Conservation (phyloP, 306 rosid species). For the Rosa persica region DNA sequence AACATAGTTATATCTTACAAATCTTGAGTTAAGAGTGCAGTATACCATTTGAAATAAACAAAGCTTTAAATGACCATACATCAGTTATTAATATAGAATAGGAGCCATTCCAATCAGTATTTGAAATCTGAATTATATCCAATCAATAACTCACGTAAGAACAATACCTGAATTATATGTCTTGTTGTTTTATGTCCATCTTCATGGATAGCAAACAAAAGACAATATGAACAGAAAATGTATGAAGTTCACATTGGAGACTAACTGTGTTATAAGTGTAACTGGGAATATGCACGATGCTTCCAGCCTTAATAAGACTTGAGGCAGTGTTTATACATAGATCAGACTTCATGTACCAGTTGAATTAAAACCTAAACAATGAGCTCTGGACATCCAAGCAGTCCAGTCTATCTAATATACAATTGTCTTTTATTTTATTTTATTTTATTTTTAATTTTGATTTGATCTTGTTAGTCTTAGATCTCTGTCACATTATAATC, state of each 20-base stretch:
- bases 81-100: too few species aligned
- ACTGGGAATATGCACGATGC: neutral
- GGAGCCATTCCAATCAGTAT: neutral
- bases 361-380: neutral
- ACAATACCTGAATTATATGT: neutral
- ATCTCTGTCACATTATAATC: neutral
- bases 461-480: neutral
- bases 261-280: neutral
- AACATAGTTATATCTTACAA: neutral
- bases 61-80: too few species aligned
- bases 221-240: neutral
- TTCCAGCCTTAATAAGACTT: neutral
- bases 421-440: too few species aligned
- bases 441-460: too few species aligned
- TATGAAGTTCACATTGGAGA: neutral
- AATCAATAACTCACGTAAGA: neutral
- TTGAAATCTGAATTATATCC: constrained; percentile 1
- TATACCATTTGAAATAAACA: constrained; percentile 3
- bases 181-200: constrained; percentile 6
- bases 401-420: neutral
- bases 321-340: neutral
- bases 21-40: neutral
- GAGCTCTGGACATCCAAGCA: neutral
- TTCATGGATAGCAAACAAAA: neutral
- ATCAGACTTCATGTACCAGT: neutral